Base-by-base conservation (phyloP, 495 filamentous ascomycete species). In the Penicillium taxi region DNA sequence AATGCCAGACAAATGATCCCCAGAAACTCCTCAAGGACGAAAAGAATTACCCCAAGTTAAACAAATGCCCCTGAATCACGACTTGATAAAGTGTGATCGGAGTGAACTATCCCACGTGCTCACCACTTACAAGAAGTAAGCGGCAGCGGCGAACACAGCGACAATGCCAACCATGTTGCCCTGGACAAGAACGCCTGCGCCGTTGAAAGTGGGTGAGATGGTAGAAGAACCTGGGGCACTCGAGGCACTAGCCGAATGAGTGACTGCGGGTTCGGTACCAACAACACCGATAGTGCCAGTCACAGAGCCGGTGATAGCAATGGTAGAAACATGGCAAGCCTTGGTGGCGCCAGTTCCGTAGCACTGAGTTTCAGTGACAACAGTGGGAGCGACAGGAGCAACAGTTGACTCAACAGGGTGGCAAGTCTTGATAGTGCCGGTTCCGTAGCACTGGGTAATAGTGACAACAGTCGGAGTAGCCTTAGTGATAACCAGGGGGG, bases 71-170 rank as follows among this genome's bases (percentile, higher is more conserved):
- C n/a, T n/a, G n/a, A n/a, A n/a, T n/a, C n/a, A n/a, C n/a, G n/a
- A n/a, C n/a, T n/a, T n/a, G n/a, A n/a, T n/a, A n/a, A n/a, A n/a
- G n/a, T n/a, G n/a, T n/a, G n/a, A n/a, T n/a, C n/a, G n/a, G n/a
- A n/a, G n/a, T n/a, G n/a, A n/a, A n/a, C n/a, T n/a, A n/a, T n/a
- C n/a, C n/a, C n/a, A n/a, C n/a, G n/a, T n/a, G n/a, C n/a, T n/a
- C n/a, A n/a, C 44, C 44, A 53, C 46, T 56, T 59, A 63, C 43
- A 64, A 45, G 26, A 61, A 37, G 40, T 48, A 60, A 20, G 46
- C 53, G 25, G 54, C 61, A 32, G 50, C 56, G 17, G 50, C 54
- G 15, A 47, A 58, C 24, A 52, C 26, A 12, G 47, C 42, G 35
- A 48, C 58, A 32, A 55, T 45, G 35, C 61, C 58, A 26, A 50